Evolutionary conservation across 164 flowering plant genomes (phyloP), one percentile per base, ranked within the genome.

Genomic region (Dillenia turbinata): DNA sequence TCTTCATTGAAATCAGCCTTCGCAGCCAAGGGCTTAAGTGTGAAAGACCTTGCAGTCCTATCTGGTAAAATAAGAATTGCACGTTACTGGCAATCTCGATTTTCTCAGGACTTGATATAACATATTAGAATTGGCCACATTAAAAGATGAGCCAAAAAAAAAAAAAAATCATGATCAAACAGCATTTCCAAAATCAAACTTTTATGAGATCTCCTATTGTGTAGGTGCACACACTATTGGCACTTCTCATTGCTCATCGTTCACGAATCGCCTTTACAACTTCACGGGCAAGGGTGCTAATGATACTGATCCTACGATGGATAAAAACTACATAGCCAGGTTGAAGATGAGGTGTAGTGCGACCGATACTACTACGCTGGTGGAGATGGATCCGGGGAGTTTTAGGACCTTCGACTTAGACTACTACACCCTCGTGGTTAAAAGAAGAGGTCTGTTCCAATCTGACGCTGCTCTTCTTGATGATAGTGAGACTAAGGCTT

Each of bases 351-450:
- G 74, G 51, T 87, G 93, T 63, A 59, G 43, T 15, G 73, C 69
- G 4, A 47, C 48, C 1, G 82, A 78, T 17, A 2, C 3, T 0
- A 64, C 58, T 0, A 40, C 78, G 2, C 8, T 73, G 0, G 73
- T 76, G 0, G 81, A 81, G 66, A 83, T 85, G 86, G 92, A 85
- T 56, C 92, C 89, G 0, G 88, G 88, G 8, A 83, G 92, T 63
- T 69, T 61, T 72, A 62, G 12, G 22, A 75, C 76, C 1, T 85
- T 87, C 45, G 90, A 87, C 47, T 17, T 12, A 0, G n/a, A 24
- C 12, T 87, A 87, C 63, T 87, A 65, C 75, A 59, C 43, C 0
- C 70, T 62, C 1, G 76, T 85, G 15, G 1, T 56, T 0, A 81
- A 81, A 50, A 78, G 81, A 63, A 77, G 85, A 44, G 89, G 86